Base-by-base conservation (phyloP, 1,139 yeast species). In the Pichia sp. region DNA sequence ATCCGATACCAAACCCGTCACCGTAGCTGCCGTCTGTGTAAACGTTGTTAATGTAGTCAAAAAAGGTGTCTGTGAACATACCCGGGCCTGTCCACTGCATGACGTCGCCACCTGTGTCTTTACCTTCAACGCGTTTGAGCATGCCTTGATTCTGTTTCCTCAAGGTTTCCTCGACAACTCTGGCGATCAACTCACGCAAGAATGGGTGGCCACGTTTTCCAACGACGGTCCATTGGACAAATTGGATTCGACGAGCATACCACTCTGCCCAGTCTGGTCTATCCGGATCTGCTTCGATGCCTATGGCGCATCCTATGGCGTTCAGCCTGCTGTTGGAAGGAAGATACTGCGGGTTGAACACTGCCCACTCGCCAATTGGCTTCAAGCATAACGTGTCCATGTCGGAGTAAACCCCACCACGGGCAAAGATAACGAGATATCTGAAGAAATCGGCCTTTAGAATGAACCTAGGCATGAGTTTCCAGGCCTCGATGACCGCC, bases 51-150 rank as follows among this genome's bases (percentile, higher is more conserved):
- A 79, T 79, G 66, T 87, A 87, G 36, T 80, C 80, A 67, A 87
- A 85, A 17, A 86, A 77, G 31, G 77, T 73, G 67, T 87, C 95
- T 0, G 95, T 86, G 80, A 86, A 87, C 16, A 85, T 78, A 16
- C 88, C 93, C 1, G 93, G 90, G 2, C 95, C 95, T 0, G 95
- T 86, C 93, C 93, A 87, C 62, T 81, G 76, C 89, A 87, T 84
- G 38, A 87, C 79, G 66, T 81, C 85, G 10, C 82, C 83, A 3
- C 84, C 69, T 69, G 48, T 27, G 63, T 76, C 81, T 57, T 84
- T 83, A 20, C 85, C 71, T 56, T 74, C 75, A 10, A 74, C 64
- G 16, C 52, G 57, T 0, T 59, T 57, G 50, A 68, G 51, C 3
- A 36, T 49, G 4, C 67, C 67, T 52, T 56, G 50, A 16, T 48